These are phyloP conservation scores for Trichophaea hybrida DNA, from an alignment of 2,329 filamentous ascomycete species.

Conservation along the genomic window DNA sequence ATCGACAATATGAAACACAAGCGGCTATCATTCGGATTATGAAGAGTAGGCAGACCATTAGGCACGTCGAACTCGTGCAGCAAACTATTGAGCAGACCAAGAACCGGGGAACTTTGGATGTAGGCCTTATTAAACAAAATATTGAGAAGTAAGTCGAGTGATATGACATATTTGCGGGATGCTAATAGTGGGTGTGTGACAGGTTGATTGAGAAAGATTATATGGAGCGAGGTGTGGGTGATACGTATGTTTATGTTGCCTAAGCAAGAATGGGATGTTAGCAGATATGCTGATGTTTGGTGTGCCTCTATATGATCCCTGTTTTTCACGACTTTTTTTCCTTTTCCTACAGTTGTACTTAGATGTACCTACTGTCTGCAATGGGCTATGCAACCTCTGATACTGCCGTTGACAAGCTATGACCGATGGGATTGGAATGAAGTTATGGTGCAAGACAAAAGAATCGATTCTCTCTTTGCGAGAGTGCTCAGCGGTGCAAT, in stretches of 20 bases:
- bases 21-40: conserved; percentile 93
- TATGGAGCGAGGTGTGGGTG: conserved; percentile 62
- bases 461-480: too few relatives aligned
- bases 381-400: too few relatives aligned
- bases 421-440: too few relatives aligned
- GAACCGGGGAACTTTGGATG: conserved; percentile 70
- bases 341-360: too few relatives aligned
- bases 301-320: neutral
- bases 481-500: too few relatives aligned
- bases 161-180: conserved; percentile 1
- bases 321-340: too few relatives aligned
- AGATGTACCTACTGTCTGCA: too few relatives aligned
- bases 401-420: too few relatives aligned
- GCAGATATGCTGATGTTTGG: neutral
- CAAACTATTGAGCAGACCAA: conserved; percentile 88
- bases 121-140: conserved; percentile 84
- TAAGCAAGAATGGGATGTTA: neutral
- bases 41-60: conserved; percentile 74
- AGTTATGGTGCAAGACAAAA: too few relatives aligned
- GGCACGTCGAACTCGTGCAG: conserved; percentile 70
- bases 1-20: conserved; percentile 91
- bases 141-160: conserved; percentile 66
- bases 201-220: conserved; percentile 90
- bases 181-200: conserved; percentile 11
- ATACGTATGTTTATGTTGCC: conserved; percentile 45